Evolutionary conservation across 208 protist species (phyloP), one percentile per base, ranked within the genome.

Genomic region (Herpetomonas samuelpessoai): DNA sequence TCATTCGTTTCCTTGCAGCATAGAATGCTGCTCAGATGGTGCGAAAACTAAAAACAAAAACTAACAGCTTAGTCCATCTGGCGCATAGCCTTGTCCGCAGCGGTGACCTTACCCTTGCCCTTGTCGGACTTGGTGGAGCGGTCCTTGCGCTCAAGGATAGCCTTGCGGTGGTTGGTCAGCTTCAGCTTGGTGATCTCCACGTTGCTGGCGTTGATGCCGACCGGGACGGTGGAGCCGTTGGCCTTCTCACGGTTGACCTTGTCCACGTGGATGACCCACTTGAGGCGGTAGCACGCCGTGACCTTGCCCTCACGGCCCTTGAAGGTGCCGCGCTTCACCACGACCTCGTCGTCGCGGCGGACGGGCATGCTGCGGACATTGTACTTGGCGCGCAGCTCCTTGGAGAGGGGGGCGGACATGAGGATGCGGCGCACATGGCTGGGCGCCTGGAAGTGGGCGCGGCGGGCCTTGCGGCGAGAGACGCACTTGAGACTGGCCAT

Each of bases 121-220:
- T 98, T 98, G 72, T 92, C 87, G 51, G 67, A 76, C 77, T 88
- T 93, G 53, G 76, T 78, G 67, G 74, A 85, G 78, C 85, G 79
- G 83, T 90, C 89, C 86, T 97, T 91, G 81, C 95, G 83, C 57
- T 96, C 97, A 44, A 99, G 87, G 67, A 99, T 91, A 31, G 67
- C 72, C 88, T 99, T 98, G 77, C 99, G 96, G 91, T 99, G 86
- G 74, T 97, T 95, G 85, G 99, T 97, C 29, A 99, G 78, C 83
- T 99, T 98, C 69, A 99, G 92, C 87, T 99, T 99, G 70, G 96
- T 99, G 85, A 99, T 98, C 76, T 99, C 89, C 53, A 99, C 92
- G 74, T 99, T 99, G 71, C 98, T 99, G 52, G 99, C 85, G 79
- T 99, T 71, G 81, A 99, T 92, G 72, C 96, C 95, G 56, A 99